These are phyloP conservation scores for Coniochaeta ligniaria DNA, from an alignment of 2,329 filamentous ascomycete genomes.

Conservation along the genomic window DNA sequence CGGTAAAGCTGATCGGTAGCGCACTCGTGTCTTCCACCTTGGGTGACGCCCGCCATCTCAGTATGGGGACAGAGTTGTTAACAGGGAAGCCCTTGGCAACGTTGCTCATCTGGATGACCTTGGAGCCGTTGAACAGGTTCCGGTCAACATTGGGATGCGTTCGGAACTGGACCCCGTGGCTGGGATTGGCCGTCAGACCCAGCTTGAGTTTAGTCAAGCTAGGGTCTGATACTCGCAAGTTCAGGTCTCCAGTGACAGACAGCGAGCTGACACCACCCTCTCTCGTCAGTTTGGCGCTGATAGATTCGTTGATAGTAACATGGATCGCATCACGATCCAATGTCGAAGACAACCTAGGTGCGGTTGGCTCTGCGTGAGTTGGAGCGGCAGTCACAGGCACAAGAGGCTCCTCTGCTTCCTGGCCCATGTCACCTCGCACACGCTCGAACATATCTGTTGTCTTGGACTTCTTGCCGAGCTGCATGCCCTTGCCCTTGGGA, in stretches of 20 bases:
- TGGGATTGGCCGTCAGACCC: constrained; percentile 66
- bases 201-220: constrained; percentile 90
- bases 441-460: constrained; percentile 96
- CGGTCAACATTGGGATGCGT: constrained; percentile 97
- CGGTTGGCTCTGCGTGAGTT: constrained; percentile 43
- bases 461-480: constrained; percentile 97
- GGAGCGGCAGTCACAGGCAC: constrained; percentile 49
- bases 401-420: constrained; percentile 76
- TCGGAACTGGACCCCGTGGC: constrained; percentile 82
- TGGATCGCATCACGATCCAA: constrained; percentile 80
- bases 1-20: constrained; percentile 90
- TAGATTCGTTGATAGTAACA: constrained; percentile 80
- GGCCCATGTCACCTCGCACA: constrained; percentile 84
- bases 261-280: constrained; percentile 84
- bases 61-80: constrained; percentile 86
- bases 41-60: constrained; percentile 84
- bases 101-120: constrained; percentile 86
- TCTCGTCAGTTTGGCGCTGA: constrained; percentile 79
- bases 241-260: constrained; percentile 85
- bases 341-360: constrained; percentile 56
- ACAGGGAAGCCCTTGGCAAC: constrained; percentile 81
- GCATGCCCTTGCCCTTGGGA: constrained; percentile 94
- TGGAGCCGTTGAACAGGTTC: constrained; percentile 72
- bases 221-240: constrained; percentile 82
- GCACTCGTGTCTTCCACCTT: constrained; percentile 73